phyloP scores from a whole-genome alignment of 2,329 filamentous ascomycete species.

The Claviceps maximensis region DNA sequence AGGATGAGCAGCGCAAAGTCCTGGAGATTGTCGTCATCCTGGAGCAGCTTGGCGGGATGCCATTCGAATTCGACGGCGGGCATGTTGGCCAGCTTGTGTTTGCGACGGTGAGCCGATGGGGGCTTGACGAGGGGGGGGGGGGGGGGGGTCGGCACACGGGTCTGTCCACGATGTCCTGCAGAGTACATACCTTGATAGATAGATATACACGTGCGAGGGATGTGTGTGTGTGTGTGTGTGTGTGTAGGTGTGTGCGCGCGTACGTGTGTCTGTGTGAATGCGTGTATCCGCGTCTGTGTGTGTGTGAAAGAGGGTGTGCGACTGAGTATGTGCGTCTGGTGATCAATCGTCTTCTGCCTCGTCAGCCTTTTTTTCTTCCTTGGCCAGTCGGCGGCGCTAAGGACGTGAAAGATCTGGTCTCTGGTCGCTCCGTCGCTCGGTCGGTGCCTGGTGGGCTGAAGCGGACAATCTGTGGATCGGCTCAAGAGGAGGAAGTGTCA shows the following conservation, averaged over 20 bases:
- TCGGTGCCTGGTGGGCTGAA: neutral
- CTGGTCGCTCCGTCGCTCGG: neutral
- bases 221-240: no score
- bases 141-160: no score
- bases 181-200: no score
- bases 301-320: neutral
- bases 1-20: slow-evolving; percentile 35
- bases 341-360: neutral
- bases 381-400: neutral
- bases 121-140: no score
- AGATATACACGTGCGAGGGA: no score
- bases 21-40: slow-evolving; percentile 18
- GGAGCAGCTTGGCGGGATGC: slow-evolving; percentile 25
- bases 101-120: no score
- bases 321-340: neutral
- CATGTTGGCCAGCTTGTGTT: slow-evolving; percentile 8
- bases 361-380: neutral
- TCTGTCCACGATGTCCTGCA: no score
- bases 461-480: neutral
- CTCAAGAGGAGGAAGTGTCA: neutral
- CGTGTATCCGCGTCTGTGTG: no score
- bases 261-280: no score
- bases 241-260: no score
- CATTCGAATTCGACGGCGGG: slow-evolving; percentile 21
- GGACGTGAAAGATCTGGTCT: neutral